phyloP scores from a whole-genome alignment of 805 yeast species.

The Maudiozyma turicensis region DNA sequence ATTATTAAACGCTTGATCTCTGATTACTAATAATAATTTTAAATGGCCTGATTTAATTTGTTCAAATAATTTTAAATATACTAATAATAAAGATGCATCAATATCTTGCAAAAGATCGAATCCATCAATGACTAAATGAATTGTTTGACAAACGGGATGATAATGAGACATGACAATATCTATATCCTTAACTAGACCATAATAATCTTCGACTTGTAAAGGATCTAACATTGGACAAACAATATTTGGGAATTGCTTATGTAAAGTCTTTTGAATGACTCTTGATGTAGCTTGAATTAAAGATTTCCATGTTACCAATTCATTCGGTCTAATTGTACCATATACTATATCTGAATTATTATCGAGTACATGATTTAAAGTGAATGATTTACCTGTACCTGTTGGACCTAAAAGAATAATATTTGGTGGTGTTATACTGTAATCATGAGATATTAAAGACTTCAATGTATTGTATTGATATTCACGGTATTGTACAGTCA shows the following conservation, averaged over 20 bases:
- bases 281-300: constrained; percentile 24
- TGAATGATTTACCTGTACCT: constrained; percentile 24
- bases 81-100: constrained; percentile 21
- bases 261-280: constrained; percentile 14
- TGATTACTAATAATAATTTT: constrained; percentile 19
- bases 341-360: constrained; percentile 8
- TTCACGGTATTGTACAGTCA: constrained; percentile 9
- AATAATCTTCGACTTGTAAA: constrained; percentile 24
- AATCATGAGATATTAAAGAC: constrained; percentile 15
- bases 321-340: constrained; percentile 21
- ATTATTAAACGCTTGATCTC: constrained; percentile 16
- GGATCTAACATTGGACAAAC: constrained; percentile 14
- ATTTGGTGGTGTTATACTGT: constrained; percentile 17
- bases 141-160: constrained; percentile 4
- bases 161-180: constrained; percentile 4
- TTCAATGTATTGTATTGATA: constrained; percentile 17
- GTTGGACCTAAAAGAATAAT: constrained; percentile 23
- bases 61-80: constrained; percentile 22
- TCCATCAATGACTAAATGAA: constrained; percentile 22
- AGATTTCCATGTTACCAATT: constrained; percentile 27
- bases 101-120: constrained; percentile 26
- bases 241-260: constrained; percentile 6
- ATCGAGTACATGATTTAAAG: constrained; percentile 14
- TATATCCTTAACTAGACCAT: constrained; percentile 18
- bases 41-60: constrained; percentile 12